Evolutionary conservation across 345 rosid genomes (phyloP), one percentile per base, ranked within the genome.

Genomic region (Populus alba): DNA sequence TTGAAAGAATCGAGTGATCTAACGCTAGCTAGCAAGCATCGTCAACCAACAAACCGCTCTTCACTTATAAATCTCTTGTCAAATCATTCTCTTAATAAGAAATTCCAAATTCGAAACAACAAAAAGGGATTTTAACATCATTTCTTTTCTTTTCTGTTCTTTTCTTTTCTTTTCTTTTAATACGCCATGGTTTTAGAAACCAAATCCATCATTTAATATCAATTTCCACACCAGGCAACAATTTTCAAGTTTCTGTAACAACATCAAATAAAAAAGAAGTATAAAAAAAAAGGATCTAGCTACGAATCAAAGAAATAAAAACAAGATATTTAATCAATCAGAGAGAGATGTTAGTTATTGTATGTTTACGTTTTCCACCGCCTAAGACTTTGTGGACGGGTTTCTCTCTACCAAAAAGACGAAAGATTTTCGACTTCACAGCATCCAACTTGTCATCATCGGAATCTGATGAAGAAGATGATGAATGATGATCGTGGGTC

Each of bases 401-500:
- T 72, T 66, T 79, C 61, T 81, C 83, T 61, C 85, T 68, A 25
- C 87, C 87, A 69, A 84, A 84, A 45, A 81, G 82, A 29, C 87
- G 80, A 67, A 71, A 84, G 31, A 81, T 62, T 71, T 84, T 76
- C 62, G 92, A 75, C 74, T 87, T 89, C 38, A 82, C 68, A 22
- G 86, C 76, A n/a, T 59, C 81, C 8, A 77, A 84, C 77, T 83
- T 86, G 79, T 88, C 89, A 61, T 87, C 87, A 25, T 88, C 94
- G 62, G 92, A 85, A 77, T 89, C 92, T 3, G 91, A 91, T 47
- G 94, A 88, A 2, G 90, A 90, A 7, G 91, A 91, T 53, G 85
- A 82, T 53, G 85, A 82, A 55, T 84, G 82, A 27, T 78, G 83
- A 72, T 72, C 78, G 69, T 77, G 81, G 86, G 89, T 85, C 87